These are phyloP conservation scores for Beauveria varroae DNA, from an alignment of 2,329 filamentous ascomycete species.

Conservation along the genomic window DNA sequence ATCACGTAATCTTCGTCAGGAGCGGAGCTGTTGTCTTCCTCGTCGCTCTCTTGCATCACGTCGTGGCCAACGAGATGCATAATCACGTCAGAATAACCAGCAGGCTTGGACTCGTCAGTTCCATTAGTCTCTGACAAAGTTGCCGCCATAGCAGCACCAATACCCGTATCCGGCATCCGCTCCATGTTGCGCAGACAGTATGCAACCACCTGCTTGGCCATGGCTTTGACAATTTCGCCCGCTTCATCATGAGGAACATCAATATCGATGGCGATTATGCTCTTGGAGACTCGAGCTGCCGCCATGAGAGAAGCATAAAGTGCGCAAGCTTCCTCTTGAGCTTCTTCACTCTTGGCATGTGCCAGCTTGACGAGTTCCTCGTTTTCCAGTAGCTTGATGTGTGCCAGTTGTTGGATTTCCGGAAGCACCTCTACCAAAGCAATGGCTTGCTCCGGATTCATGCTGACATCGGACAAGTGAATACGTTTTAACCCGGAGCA, in stretches of 20 bases:
- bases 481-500: conserved; percentile 72
- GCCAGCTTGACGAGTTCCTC: conserved; percentile 62
- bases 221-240: conserved; percentile 84
- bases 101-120: conserved; percentile 22
- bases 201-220: conserved; percentile 90
- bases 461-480: conserved; percentile 75
- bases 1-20: conserved; percentile 94
- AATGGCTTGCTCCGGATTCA: conserved; percentile 84
- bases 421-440: conserved; percentile 84
- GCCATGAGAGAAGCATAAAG: conserved; percentile 87
- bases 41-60: conserved; percentile 39
- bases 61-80: conserved; percentile 77
- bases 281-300: conserved; percentile 74
- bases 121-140: conserved; percentile 31
- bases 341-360: conserved; percentile 66
- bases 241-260: conserved; percentile 75
- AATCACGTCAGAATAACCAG: conserved; percentile 67
- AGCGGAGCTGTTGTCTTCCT: conserved; percentile 59
- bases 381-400: conserved; percentile 84
- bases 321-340: conserved; percentile 88
- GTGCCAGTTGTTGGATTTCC: conserved; percentile 72
- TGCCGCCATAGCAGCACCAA: conserved; percentile 38
- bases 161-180: conserved; percentile 60
- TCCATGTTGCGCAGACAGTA: conserved; percentile 93
- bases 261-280: conserved; percentile 83